These are phyloP conservation scores for Camellia japonica DNA, from an alignment of 148 eudicot species.

Conservation along the genomic window DNA sequence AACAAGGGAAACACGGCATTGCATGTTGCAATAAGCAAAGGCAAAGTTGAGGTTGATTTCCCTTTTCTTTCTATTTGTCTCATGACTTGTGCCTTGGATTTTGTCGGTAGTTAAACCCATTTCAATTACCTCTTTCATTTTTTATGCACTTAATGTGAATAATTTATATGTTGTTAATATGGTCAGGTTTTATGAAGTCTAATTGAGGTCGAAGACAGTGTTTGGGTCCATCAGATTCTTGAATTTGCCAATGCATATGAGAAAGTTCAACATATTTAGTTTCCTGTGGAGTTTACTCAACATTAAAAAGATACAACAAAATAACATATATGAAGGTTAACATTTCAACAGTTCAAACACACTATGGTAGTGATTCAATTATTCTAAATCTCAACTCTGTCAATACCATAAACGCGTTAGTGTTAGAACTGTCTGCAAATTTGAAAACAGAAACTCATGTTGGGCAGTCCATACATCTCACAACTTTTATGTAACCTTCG, in stretches of 20 bases:
- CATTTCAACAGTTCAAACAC: background rate
- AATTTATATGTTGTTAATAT: background rate
- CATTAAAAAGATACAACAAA: background rate
- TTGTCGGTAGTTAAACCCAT: background rate
- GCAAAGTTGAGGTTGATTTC: conserved; percentile 56
- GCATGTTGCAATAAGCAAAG: conserved; percentile 80
- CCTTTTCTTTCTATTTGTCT: background rate
- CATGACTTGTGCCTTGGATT: background rate
- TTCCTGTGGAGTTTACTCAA: background rate
- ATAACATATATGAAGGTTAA: background rate
- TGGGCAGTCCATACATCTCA: background rate
- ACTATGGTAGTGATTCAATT: background rate
- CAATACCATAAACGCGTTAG: background rate
- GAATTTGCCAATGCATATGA: background rate
- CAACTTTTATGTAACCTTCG: background rate
- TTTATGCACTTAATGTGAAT: background rate
- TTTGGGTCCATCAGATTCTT: background rate
- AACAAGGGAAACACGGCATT: conserved; percentile 85
- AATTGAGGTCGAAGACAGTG: background rate
- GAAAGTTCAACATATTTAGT: background rate
- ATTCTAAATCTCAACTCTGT: background rate
- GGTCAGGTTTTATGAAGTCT: background rate
- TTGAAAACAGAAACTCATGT: background rate
- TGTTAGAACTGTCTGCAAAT: background rate
- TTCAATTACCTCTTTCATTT: background rate